A percentile compares a stretch with the other conserved stretches of the same genome.
Evolutionary conservation across 2,329 filamentous ascomycete species (phyloP).

Genomic region (Fusarium sp.): DNA sequence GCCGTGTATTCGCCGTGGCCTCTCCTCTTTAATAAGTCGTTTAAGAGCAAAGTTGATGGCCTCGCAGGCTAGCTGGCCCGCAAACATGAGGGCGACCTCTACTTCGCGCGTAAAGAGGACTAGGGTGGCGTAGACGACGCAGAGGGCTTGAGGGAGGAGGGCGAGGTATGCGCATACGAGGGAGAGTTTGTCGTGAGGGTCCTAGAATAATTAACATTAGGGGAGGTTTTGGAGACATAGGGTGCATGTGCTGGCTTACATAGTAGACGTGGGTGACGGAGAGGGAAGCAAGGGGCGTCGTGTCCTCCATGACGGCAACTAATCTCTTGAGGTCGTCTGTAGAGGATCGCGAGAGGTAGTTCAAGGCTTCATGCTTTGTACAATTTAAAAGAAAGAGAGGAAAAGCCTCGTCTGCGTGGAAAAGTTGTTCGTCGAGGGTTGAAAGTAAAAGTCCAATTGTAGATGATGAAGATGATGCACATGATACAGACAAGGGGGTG

Average conservation of each 20-base stretch:
- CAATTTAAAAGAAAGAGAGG: background rate
- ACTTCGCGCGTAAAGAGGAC: conserved; percentile 92
- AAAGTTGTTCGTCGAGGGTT: background rate
- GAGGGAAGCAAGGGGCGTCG: conserved; percentile 82
- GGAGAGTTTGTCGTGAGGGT: conserved; percentile 86
- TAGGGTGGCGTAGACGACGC: conserved; percentile 89
- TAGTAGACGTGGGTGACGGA: conserved; percentile 97
- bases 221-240: background rate
- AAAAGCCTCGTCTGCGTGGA: background rate
- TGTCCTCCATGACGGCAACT: conserved; percentile 41
- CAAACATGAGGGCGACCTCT: conserved; percentile 90
- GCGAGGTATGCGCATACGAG: conserved; percentile 94
- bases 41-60: conserved; percentile 91
- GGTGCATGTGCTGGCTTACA: conserved; percentile 64
- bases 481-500: conserved; percentile 5
- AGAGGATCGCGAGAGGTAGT: background rate
- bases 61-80: conserved; percentile 91
- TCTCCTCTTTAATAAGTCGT: conserved; percentile 90
- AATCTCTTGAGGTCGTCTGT: background rate
- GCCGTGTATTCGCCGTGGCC: conserved; percentile 84
- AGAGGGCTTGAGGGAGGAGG: conserved; percentile 90
- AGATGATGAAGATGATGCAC: conserved; percentile 11
- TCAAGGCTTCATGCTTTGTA: conserved; percentile 20
- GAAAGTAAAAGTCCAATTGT: background rate
- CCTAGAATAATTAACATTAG: conserved; percentile 60